phyloP scores from a whole-genome alignment of 176 grass and related monocot genomes.

The Bolboschoenus planiculmis region DNA sequence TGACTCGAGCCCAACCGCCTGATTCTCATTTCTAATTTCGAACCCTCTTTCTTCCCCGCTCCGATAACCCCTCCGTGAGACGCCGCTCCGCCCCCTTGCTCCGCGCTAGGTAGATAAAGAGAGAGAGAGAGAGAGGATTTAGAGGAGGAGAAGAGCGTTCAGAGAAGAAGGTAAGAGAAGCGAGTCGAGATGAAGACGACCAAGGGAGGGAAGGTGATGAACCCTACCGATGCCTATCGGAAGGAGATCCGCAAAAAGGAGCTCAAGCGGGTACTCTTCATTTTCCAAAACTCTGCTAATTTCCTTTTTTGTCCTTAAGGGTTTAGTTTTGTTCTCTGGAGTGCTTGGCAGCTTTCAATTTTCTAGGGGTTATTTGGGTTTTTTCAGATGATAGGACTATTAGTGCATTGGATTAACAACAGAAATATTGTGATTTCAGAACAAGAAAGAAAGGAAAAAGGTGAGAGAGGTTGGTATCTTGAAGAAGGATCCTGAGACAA shows the following conservation, averaged over 20 bases:
- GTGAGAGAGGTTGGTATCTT: conserved; percentile 95
- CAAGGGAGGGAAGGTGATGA: conserved; percentile 97
- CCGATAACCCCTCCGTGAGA: background rate
- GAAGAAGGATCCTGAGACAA: conserved; percentile 85
- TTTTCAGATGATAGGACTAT: background rate
- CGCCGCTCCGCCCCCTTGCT: conserved; percentile 1
- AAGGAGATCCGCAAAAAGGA: conserved; percentile 96
- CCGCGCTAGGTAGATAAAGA: background rate
- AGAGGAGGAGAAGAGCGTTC: background rate
- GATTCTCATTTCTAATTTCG: background rate
- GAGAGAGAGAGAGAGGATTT: background rate
- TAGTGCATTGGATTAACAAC: background rate
- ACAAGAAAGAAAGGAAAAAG: conserved; percentile 99
- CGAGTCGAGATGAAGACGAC: conserved; percentile 86
- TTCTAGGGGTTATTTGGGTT: background rate
- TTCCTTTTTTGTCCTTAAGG: background rate
- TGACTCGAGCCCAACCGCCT: background rate
- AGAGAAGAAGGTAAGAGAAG: background rate
- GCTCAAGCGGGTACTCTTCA: conserved; percentile 70
- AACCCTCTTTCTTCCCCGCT: background rate
- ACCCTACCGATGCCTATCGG: conserved; percentile 91
- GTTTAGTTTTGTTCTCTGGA: background rate
- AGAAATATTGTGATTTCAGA: conserved; percentile 42
- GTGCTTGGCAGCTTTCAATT: background rate
- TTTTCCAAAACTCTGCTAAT: background rate